Evolutionary conservation across 163 green algal genomes (phyloP).

Genomic region (Chloroidium sp.): DNA sequence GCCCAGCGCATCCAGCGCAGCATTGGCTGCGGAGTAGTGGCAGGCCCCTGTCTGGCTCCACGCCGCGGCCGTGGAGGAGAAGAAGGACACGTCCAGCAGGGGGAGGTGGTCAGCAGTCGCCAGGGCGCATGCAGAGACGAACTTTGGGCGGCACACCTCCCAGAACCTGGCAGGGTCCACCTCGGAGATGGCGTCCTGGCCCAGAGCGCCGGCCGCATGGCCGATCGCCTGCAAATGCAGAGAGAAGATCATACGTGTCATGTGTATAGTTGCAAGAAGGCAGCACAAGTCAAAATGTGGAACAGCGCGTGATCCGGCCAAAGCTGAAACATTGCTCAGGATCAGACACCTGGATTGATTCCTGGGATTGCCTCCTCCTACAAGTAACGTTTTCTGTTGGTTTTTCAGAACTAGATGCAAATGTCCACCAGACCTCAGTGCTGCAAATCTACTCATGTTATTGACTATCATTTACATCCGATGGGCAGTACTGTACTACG

Average conservation of each 20-base stretch:
- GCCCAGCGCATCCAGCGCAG: constrained; percentile 3
- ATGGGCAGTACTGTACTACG: no score
- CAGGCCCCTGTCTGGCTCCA: constrained; percentile 9
- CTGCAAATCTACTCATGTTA: no score
- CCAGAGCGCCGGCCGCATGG: constrained; percentile 15
- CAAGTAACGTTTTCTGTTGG: no score
- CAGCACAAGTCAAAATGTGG: no score
- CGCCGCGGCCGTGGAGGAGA: constrained; percentile 10
- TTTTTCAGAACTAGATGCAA: no score
- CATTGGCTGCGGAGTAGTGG: constrained; percentile 13
- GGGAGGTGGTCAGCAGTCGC: neutral
- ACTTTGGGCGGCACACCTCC: constrained; percentile 1
- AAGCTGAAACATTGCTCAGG: no score
- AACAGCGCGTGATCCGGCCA: no score
- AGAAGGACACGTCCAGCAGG: neutral
- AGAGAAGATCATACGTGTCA: neutral
- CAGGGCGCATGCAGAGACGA: neutral
- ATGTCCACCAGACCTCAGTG: no score
- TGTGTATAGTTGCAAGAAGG: neutral
- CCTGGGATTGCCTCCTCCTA: no score
- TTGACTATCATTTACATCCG: no score
- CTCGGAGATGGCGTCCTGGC: constrained; percentile 3
- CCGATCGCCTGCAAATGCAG: neutral
- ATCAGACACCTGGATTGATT: no score
- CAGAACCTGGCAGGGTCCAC: neutral